phyloP scores from a whole-genome alignment of 352 stramenopile genomes.

The Phytophthora palmivora region DNA sequence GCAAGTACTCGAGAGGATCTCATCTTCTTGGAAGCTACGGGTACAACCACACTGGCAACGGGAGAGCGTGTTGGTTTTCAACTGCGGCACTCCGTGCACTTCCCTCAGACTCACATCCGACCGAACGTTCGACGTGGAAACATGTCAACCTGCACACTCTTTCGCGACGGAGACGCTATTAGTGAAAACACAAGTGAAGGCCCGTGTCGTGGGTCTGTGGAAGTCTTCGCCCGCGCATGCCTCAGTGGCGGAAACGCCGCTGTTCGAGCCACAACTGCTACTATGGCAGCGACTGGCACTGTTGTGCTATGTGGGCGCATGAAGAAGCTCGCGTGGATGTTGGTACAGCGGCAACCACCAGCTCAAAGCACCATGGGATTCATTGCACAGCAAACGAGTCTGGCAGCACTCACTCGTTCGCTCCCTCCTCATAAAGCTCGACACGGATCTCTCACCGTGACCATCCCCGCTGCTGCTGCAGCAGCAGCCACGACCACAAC shows the following conservation, averaged over 20 bases:
- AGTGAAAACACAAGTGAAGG: slow-evolving; percentile 29
- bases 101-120: slow-evolving; percentile 50
- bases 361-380: slow-evolving; percentile 18
- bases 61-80: slow-evolving; percentile 70
- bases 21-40: slow-evolving; percentile 62
- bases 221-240: slow-evolving; percentile 41
- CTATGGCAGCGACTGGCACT: slow-evolving; percentile 38
- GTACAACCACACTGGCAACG: slow-evolving; percentile 46
- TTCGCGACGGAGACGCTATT: slow-evolving; percentile 44
- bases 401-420: slow-evolving; percentile 31
- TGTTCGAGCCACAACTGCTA: slow-evolving; percentile 36
- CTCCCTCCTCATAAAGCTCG: slow-evolving; percentile 27
- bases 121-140: slow-evolving; percentile 46
- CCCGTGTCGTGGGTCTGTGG: slow-evolving; percentile 29
- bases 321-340: slow-evolving; percentile 74
- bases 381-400: slow-evolving; percentile 25
- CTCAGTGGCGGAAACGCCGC: slow-evolving; percentile 40
- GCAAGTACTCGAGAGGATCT: slow-evolving; percentile 60
- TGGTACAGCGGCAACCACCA: slow-evolving; percentile 37
- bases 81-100: slow-evolving; percentile 69
- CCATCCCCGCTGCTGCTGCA: slow-evolving; percentile 30
- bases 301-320: slow-evolving; percentile 65
- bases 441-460: slow-evolving; percentile 35
- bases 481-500: slow-evolving; percentile 6
- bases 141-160: slow-evolving; percentile 65